phyloP scores from a whole-genome alignment of 495 filamentous ascomycete genomes.

The Talaromyces ruber region DNA sequence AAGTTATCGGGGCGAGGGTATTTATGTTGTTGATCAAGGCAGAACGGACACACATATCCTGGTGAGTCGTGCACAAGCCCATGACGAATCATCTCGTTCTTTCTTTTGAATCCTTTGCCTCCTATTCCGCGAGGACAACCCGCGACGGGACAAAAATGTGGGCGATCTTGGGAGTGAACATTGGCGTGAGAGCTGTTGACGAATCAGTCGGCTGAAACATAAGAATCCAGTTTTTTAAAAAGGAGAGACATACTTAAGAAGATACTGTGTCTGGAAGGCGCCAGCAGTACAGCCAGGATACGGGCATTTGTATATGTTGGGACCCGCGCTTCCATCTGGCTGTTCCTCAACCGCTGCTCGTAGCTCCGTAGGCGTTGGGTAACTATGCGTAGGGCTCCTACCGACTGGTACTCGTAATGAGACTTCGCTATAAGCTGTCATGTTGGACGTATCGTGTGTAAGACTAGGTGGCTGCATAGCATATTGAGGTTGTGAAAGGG shows the following conservation, averaged over 20 bases:
- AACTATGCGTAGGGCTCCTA: slow-evolving; percentile 28
- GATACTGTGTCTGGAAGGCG: slow-evolving; percentile 89
- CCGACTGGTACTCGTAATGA: background rate
- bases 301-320: slow-evolving; percentile 49
- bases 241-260: slow-evolving; percentile 53
- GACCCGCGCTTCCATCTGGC: slow-evolving; percentile 19
- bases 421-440: slow-evolving; percentile 7
- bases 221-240: background rate
- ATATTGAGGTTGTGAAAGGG: slow-evolving; percentile 22
- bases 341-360: slow-evolving; percentile 11
- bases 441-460: slow-evolving; percentile 12
- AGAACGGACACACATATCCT: slow-evolving; percentile 96
- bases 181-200: slow-evolving; percentile 84
- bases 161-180: slow-evolving; percentile 83
- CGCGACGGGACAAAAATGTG: slow-evolving; percentile 82
- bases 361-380: slow-evolving; percentile 35
- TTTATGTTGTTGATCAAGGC: slow-evolving; percentile 89
- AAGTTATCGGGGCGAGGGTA: slow-evolving; percentile 97
- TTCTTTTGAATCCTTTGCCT: slow-evolving; percentile 95
- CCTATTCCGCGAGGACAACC: slow-evolving; percentile 71
- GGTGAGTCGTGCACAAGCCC: slow-evolving; percentile 92
- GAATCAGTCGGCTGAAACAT: background rate
- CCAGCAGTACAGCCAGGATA: slow-evolving; percentile 68
- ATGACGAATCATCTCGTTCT: slow-evolving; percentile 99
- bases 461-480: slow-evolving; percentile 20